These are phyloP conservation scores for Apostasia shenzhenica DNA, from an alignment of 106 monocot genomes.

Conservation along the genomic window DNA sequence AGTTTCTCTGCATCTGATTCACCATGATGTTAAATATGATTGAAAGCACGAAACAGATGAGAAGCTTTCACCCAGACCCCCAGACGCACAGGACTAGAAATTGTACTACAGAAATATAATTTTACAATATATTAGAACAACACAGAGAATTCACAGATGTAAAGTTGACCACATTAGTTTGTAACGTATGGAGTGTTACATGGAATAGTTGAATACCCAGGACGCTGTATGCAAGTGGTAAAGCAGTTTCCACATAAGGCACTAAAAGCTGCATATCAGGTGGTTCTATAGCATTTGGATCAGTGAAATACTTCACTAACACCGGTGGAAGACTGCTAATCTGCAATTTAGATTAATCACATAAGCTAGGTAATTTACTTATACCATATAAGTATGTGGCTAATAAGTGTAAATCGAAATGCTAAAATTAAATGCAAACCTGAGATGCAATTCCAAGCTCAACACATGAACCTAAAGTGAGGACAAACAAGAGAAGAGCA, in stretches of 20 bases:
- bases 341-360: slow-evolving; percentile 22
- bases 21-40: no score
- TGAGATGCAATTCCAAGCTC: slow-evolving; percentile 99
- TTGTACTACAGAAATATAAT: no score
- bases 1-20: no score
- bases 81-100: no score
- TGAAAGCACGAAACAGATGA: no score
- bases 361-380: neutral
- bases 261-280: slow-evolving; percentile 88
- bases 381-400: no score
- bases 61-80: no score
- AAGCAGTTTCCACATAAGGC: slow-evolving; percentile 85
- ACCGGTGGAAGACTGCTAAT: slow-evolving; percentile 84
- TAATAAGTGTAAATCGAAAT: neutral
- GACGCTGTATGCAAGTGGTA: slow-evolving; percentile 95
- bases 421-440: slow-evolving; percentile 23
- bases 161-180: neutral
- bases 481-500: slow-evolving; percentile 76
- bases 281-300: slow-evolving; percentile 85
- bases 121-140: no score
- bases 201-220: slow-evolving; percentile 88
- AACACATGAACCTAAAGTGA: slow-evolving; percentile 85
- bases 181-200: slow-evolving; percentile 33
- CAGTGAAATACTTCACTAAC: slow-evolving; percentile 89
- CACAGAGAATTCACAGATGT: neutral